These are phyloP conservation scores for Arachis stenosperma DNA, from an alignment of 306 rosid genomes.

Conservation along the genomic window DNA sequence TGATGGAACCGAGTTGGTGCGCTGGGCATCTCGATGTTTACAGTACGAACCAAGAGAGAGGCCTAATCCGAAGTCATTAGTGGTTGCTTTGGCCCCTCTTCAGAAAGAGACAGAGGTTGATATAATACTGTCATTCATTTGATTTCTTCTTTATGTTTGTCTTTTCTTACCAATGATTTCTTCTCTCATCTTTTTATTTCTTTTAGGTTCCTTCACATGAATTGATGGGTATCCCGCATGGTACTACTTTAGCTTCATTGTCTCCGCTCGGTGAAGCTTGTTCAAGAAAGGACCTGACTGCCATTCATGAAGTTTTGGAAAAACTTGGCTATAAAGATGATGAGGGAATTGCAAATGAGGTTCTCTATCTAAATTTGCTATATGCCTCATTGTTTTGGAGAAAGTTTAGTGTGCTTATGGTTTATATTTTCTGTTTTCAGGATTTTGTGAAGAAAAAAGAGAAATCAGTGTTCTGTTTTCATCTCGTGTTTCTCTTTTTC, in stretches of 20 bases:
- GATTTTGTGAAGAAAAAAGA: too few relatives aligned
- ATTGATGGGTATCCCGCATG: slow-evolving; percentile 72
- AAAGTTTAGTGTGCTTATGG: background rate
- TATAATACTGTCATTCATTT: background rate
- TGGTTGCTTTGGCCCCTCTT: slow-evolving; percentile 1
- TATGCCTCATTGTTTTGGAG: background rate
- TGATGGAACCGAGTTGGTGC: slow-evolving; percentile 8
- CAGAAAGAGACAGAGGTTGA: background rate
- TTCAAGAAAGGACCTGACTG: slow-evolving; percentile 78
- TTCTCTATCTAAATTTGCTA: slow-evolving; percentile 36
- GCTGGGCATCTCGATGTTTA: slow-evolving; percentile 1
- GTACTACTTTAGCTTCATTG: slow-evolving; percentile 53
- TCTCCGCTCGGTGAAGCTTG: slow-evolving; percentile 82
- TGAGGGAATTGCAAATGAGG: slow-evolving; percentile 80
- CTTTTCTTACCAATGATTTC: background rate
- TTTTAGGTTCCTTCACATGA: slow-evolving; percentile 71
- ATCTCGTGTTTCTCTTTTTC: too few relatives aligned
- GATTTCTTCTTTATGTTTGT: background rate
- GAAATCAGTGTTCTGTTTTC: too few relatives aligned
- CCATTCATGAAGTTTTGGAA: slow-evolving; percentile 75
- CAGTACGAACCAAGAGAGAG: background rate
- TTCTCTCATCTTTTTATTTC: slow-evolving; percentile 35
- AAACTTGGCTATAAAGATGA: slow-evolving; percentile 75
- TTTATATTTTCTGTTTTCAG: background rate
- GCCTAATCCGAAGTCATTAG: slow-evolving; percentile 1